phyloP scores from a whole-genome alignment of 257 asterid species.

The Nicotiana tabacum region DNA sequence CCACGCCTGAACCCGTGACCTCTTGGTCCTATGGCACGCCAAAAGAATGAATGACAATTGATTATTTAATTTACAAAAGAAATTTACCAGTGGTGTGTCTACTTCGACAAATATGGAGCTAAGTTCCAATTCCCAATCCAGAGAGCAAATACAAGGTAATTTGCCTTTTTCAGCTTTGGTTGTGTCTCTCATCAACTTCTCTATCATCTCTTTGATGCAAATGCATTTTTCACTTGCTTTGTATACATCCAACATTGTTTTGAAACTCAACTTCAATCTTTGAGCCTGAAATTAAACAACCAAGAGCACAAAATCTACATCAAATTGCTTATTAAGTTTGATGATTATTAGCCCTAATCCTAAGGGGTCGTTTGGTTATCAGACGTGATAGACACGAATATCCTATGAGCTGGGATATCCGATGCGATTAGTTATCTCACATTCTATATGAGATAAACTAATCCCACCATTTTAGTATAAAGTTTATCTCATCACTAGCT shows the following conservation, averaged over 20 bases:
- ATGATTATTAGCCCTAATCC: no score
- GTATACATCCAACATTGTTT: conserved; percentile 20
- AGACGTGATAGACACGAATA: no score
- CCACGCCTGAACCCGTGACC: no score
- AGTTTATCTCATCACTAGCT: no score
- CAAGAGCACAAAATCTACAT: not conserved
- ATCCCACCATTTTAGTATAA: no score
- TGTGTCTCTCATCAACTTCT: conserved; percentile 52
- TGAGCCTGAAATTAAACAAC: conserved; percentile 32
- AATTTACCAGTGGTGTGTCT: conserved; percentile 58
- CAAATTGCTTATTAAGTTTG: not conserved
- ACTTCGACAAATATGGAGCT: conserved; percentile 70
- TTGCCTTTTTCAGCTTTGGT: conserved; percentile 41
- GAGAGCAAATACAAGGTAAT: conserved; percentile 51
- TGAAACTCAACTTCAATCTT: conserved; percentile 39
- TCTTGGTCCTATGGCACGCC: no score
- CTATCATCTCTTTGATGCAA: conserved; percentile 39
- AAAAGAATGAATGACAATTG: no score
- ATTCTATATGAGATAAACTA: no score
- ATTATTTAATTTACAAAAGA: no score
- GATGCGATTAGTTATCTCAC: no score
- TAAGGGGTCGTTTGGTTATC: no score
- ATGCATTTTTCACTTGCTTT: conserved; percentile 23
- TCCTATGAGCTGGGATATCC: no score
- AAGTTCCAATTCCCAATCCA: conserved; percentile 49